Base-by-base conservation (phyloP, 345 rosid genomes). In the Mangifera indica region DNA sequence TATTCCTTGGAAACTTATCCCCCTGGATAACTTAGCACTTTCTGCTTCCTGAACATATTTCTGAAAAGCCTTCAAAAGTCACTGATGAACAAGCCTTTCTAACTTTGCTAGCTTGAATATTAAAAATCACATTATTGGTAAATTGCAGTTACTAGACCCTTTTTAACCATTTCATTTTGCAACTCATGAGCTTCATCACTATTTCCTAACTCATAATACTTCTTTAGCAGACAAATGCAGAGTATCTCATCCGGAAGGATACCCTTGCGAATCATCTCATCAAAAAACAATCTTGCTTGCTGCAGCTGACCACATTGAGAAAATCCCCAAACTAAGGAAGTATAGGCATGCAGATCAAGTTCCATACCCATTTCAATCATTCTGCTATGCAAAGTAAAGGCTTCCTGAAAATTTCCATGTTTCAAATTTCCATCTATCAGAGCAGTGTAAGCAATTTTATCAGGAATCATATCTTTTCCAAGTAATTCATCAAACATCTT, bases 331-430 rank as follows among this genome's bases (percentile, higher is more conserved):
- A 87, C 85, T 59, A 90, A 76, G 24, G 91, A 77, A 75, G 96
- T 90, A 70, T 85, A 90, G 34, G 91, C 89, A 68, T 77, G 75
- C 69, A 85, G 77, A 84, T 90, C 93, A 82, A 90, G 90, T 74
- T 88, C 81, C 71, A 85, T 62, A 69, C 88, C 91, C 51, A 69
- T 71, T 79, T 90, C 91, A 69, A 29, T 69, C 93, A 87, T 90
- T 73, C 67, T 79, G 68, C 77, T 81, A 46, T 45, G 71, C 72
- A 88, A 73, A 62, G 74, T 76, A 59, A 90, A 72, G 63, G 91
- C 89, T 75, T 84, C 89, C 67, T 81, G 17, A 62, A 81, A 75
- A 67, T 85, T 74, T 40, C 86, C 83, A 68, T 80, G 87, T 80
- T 88, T 90, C 45, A 90, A 76, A 53, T 88, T 74, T 40, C 93